A percentile compares a stretch with the other conserved stretches of the same genome.
phyloP scores from a whole-genome alignment of 2,329 filamentous ascomycete species.

The Ilyonectria robusta region DNA sequence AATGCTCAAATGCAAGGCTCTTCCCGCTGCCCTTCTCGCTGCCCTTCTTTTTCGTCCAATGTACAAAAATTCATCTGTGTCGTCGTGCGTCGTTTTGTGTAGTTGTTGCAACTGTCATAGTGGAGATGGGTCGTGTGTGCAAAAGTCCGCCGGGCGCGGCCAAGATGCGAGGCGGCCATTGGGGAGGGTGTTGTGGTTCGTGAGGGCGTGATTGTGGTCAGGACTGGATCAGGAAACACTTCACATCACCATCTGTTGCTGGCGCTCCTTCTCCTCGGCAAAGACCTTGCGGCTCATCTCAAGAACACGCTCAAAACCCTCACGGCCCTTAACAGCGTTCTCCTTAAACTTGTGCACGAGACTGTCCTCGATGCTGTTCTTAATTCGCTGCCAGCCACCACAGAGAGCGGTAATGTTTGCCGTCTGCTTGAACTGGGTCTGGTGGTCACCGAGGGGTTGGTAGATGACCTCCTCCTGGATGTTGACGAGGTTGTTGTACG shows the following conservation, averaged over 20 bases:
- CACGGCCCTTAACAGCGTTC: conserved; percentile 90
- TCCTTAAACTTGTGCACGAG: conserved; percentile 91
- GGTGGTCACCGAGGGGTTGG: conserved; percentile 69
- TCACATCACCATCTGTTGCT: conserved; percentile 45
- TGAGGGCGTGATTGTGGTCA: conserved; percentile 16
- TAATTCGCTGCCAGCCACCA: conserved; percentile 97
- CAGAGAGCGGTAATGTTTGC: conserved; percentile 95
- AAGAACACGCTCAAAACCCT: conserved; percentile 95
- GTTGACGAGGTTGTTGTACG: conserved; percentile 89
- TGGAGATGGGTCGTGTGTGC: conserved; percentile 43
- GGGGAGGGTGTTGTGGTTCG: conserved; percentile 22
- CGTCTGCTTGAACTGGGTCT: conserved; percentile 89
- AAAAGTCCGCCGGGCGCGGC: conserved; percentile 5
- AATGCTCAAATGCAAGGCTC: conserved; percentile 44
- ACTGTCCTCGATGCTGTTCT: conserved; percentile 94
- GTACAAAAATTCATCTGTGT: conserved; percentile 40
- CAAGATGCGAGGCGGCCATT: conserved; percentile 19
- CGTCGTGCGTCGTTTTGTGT: conserved; percentile 38
- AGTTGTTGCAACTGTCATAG: conserved; percentile 37
- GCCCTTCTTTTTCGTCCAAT: conserved; percentile 37
- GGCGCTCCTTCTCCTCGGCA: conserved; percentile 84
- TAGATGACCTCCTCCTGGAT: conserved; percentile 96
- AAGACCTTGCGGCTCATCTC: conserved; percentile 95
- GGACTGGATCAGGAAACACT: conserved; percentile 3
- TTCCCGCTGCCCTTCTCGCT: conserved; percentile 22